Conservation (phyloP, 1,284 basidiomycete genomes). For the Melampsora larici-populina region DNA sequence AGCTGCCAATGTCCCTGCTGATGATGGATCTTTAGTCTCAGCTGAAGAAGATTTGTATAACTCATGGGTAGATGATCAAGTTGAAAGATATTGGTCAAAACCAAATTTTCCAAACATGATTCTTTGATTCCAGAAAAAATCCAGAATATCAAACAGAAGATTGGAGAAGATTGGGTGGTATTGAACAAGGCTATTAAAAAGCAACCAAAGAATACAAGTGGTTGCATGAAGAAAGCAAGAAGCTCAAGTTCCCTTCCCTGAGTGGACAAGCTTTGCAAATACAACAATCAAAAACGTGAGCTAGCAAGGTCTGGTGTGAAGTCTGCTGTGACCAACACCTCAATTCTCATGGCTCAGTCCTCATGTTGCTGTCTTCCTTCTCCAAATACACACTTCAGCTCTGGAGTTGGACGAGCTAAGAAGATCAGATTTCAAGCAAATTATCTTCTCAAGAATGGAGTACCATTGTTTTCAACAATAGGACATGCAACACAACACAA, state of each 20-base stretch:
- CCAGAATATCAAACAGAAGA: no score
- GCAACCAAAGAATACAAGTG: not conserved
- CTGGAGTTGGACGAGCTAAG: not conserved
- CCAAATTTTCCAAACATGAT: not conserved
- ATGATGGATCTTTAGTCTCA: no score
- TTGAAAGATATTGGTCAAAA: not conserved
- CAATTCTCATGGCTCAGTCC: no score
- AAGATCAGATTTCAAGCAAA: constrained; percentile 12
- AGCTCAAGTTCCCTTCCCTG: not conserved
- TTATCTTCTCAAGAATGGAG: not conserved
- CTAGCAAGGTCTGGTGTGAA: not conserved
- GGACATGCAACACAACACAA: not conserved
- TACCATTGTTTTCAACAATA: not conserved
- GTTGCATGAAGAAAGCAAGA: not conserved
- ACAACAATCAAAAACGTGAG: not conserved
- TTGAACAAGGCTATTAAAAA: constrained; percentile 1
- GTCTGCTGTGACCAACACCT: not conserved
- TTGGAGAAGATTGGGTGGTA: not conserved
- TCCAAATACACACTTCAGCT: not conserved
- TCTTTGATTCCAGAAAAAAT: no score
- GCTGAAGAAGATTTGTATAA: no score
- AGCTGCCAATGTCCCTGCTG: no score
- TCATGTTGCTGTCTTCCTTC: not conserved
- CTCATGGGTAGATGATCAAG: no score
- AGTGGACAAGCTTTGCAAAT: constrained; percentile 19